Base-by-base conservation (phyloP, 371 early-diverging fungal species). In the Actinomortierella wolfii region DNA sequence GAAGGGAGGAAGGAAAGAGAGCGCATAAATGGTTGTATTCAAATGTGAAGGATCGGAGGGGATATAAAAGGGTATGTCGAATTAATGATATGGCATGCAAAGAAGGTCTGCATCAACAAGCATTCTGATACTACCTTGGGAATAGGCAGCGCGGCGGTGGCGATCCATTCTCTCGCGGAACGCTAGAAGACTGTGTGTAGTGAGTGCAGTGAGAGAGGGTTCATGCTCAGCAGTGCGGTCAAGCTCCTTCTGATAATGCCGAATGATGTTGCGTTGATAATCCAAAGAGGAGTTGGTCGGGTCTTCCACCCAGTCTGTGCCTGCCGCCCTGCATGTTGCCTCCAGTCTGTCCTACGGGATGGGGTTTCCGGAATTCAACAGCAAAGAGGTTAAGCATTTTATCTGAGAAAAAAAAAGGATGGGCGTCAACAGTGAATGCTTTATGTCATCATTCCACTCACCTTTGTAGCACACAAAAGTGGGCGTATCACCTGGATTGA, bases 221-320 rank as follows among this genome's bases (percentile, higher is more conserved):
- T 45, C 15, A 47, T 23, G 17, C 15, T 26, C 9, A 21, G 25
- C 3, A 14, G 4, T 6, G 7, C 29, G 9, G 11, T 70, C 71
- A 13, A 58, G 9, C n/a, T 57, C 47, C 34, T 65, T 58, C 39
- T 65, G 71, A 25, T 54, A 61, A 25, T 65, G 62, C 20, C 66
- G 65, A 23, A 70, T 70, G 39, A 70, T 58, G 23, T 70, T 70
- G 9, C 71, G 54, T 44, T 65, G 71, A 61, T 70, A 70, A 29
- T 70, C 66, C 23, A 70, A 24, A 20, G 79, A 76, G 24, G 28
- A 44, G 57, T 84, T 84, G 49, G 79, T 80, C 14, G 75, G 67
- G 48, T 84, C 84, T 48, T 84, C 84, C 7, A 78, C 66, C 84
- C 84, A 84, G 17, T 43, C 55, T 8, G 79, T 73, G 0, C 70